Evolutionary conservation across 352 stramenopile species (phyloP), one percentile per base, ranked within the genome.

Genomic region (Lagenidium sp.): DNA sequence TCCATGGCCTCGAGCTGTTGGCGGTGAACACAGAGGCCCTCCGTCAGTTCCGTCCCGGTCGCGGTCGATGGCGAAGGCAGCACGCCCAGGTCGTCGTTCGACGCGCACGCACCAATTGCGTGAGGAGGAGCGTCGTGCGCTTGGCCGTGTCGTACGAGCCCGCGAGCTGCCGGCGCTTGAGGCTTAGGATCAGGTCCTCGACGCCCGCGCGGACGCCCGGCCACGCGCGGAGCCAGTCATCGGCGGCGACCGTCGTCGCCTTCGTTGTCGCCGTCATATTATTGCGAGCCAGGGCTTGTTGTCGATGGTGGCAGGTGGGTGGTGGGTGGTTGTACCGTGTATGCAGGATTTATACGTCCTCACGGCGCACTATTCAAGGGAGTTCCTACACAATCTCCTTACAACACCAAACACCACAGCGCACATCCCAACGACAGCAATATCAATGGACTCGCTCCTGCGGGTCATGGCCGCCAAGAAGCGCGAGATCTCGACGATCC

Each of bases 81-180:
- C n/a, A n/a, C n/a, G n/a, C n/a, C n/a, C n/a, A n/a, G 11, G 3
- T 40, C 4, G 1, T 12, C 4, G 7, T 16, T 29, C 6, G 12
- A 32, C 8, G 22, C 11, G 28, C 2, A 63, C 65, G 20, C 37
- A 92, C 75, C 73, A 90, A 65, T 62, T 76, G 65, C 48, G 60
- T 74, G 32, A 93, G 52, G 19, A 93, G 63, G 42, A 65, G 68
- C 28, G 74, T 89, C 4, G 77, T 84, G 63, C 71, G 75, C 52
- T 85, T 84, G 29, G 75, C 79, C 34, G 78, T 90, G 47, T 88
- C 76, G 38, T 88, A 89, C 36, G 81, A 88, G 18, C 81, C 81
- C 20, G 58, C 65, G 31, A 90, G 55, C 53, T 89, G 68, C 47
- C 77, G 78, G 40, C 81, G 70, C 63, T 93, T 90, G 23, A 93